Evolutionary conservation across 306 rosid genomes (phyloP).

Genomic region (Fragaria ananassa): DNA sequence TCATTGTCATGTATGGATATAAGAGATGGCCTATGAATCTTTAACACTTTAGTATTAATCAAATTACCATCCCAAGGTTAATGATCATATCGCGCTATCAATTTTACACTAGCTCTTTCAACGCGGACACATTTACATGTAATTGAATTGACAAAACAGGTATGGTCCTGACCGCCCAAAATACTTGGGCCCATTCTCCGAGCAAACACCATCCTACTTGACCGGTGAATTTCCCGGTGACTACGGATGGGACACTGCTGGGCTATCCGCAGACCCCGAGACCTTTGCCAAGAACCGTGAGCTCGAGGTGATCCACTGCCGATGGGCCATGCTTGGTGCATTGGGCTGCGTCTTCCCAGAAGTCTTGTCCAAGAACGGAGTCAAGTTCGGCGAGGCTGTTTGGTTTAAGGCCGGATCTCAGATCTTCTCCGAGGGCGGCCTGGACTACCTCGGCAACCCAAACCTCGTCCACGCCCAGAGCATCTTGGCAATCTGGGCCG

Average conservation of each 20-base stretch:
- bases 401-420: constrained; percentile 98
- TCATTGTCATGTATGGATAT: neutral
- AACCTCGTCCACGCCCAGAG: constrained; percentile 92
- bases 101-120: neutral
- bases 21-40: too few relatives aligned
- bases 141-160: constrained; percentile 39
- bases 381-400: constrained; percentile 89
- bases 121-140: neutral
- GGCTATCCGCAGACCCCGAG: constrained; percentile 94
- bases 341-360: constrained; percentile 87
- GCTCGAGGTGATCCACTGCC: constrained; percentile 85
- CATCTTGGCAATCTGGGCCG: constrained; percentile 93
- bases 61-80: neutral
- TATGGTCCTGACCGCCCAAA: constrained; percentile 98
- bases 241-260: constrained; percentile 99
- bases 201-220: constrained; percentile 89
- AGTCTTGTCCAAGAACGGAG: constrained; percentile 75
- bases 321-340: constrained; percentile 98
- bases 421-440: constrained; percentile 94
- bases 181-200: constrained; percentile 97
- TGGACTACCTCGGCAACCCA: constrained; percentile 95
- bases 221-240: constrained; percentile 97
- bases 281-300: constrained; percentile 92
- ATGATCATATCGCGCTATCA: neutral
- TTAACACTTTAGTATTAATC: neutral